These are phyloP conservation scores for Salix koriyanagi DNA, from an alignment of 345 rosid species.

Conservation along the genomic window DNA sequence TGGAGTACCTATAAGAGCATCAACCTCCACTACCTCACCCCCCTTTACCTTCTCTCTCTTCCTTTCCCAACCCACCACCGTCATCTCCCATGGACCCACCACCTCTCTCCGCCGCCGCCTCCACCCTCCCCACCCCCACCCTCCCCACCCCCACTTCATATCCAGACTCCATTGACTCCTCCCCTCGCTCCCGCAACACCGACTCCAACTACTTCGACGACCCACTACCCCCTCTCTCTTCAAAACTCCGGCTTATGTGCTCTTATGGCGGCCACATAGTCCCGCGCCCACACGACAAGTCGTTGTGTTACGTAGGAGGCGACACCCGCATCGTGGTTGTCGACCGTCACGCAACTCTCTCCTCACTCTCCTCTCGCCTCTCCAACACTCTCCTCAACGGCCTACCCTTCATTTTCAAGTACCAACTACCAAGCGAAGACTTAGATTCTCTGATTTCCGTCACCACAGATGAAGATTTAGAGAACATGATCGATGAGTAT, in stretches of 20 bases:
- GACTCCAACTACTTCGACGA: constrained; percentile 57
- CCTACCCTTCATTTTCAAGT: constrained; percentile 70
- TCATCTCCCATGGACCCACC: constrained; percentile 5
- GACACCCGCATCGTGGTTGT: constrained; percentile 86
- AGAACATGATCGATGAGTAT: constrained; percentile 94
- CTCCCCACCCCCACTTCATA: constrained; percentile 21
- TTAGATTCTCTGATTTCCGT: constrained; percentile 89
- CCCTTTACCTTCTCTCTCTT: neutral
- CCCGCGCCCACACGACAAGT: constrained; percentile 89
- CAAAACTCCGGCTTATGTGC: constrained; percentile 89
- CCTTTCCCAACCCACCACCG: constrained; percentile 23
- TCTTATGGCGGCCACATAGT: constrained; percentile 87
- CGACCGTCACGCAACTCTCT: constrained; percentile 62
- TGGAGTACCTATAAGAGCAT: constrained; percentile 25
- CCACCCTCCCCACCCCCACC: constrained; percentile 8
- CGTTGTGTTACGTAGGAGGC: constrained; percentile 80
- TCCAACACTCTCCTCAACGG: constrained; percentile 60
- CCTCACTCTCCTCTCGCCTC: constrained; percentile 53
- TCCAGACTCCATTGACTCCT: constrained; percentile 61
- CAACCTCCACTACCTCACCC: neutral
- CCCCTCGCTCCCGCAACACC: constrained; percentile 81
- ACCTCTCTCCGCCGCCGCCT: constrained; percentile 21
- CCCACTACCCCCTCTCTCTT: constrained; percentile 34
- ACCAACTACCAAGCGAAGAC: constrained; percentile 92
- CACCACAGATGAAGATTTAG: constrained; percentile 89